Conservation (phyloP, 805 yeast genomes). For the Ogataea nakhonphanomensis region DNA sequence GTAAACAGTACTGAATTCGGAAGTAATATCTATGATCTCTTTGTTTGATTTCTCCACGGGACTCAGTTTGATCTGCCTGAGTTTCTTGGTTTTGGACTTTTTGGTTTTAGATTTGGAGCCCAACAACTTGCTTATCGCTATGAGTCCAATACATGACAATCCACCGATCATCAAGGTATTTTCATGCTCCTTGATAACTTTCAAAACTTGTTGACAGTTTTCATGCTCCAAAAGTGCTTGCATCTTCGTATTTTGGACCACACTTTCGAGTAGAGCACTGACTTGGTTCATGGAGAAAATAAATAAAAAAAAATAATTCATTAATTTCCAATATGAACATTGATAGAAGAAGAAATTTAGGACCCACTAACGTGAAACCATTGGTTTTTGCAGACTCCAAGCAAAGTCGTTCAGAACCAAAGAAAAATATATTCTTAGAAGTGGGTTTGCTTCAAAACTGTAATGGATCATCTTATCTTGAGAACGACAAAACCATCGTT, state of each 20-base stretch:
- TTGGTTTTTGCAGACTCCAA: constrained; percentile 35
- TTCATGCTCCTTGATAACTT: constrained; percentile 16
- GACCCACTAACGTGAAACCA: constrained; percentile 67
- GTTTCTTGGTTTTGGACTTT: constrained; percentile 9
- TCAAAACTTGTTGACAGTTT: constrained; percentile 9
- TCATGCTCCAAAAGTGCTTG: constrained; percentile 8
- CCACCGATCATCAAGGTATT: constrained; percentile 14
- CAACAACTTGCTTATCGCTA: constrained; percentile 9
- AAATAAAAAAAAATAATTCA: background rate
- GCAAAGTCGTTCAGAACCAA: constrained; percentile 16
- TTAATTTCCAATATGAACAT: constrained; percentile 1
- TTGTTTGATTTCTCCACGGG: constrained; percentile 20
- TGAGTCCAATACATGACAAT: constrained; percentile 13
- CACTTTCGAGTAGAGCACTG: background rate
- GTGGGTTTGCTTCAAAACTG: constrained; percentile 68
- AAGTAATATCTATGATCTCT: constrained; percentile 15
- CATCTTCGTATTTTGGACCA: constrained; percentile 1
- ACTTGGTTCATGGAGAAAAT: constrained; percentile 7
- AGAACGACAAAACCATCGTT: constrained; percentile 57
- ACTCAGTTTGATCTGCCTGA: constrained; percentile 11
- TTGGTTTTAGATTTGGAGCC: background rate
- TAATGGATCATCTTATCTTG: constrained; percentile 81
- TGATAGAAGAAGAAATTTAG: constrained; percentile 85
- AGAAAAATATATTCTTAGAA: constrained; percentile 45
- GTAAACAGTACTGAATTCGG: constrained; percentile 19